Evolutionary conservation across 441 rosid genomes (phyloP), one percentile per base, ranked within the genome.

Genomic region (Geranium incanum): DNA sequence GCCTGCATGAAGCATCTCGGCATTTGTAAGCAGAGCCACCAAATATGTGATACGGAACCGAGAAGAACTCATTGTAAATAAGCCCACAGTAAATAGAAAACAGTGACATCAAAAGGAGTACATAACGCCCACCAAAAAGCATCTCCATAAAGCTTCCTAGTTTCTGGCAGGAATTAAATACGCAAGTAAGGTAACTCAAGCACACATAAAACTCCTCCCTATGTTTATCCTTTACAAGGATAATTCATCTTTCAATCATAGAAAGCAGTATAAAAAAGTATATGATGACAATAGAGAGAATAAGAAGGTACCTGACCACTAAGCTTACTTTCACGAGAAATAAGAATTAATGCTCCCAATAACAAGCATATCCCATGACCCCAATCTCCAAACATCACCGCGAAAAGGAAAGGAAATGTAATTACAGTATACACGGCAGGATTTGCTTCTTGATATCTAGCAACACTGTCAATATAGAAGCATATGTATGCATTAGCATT

Each of bases 311-410:
- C 99, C 98, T 92, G 97, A 82, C 90, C 71, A 12, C 93, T 77
- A 68, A 95, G 85, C 79, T 92, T 95, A 85, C 86, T 95, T 80
- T 95, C 99, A 78, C 84, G 78, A 74, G 83, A 21, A 66, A 95
- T 72, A 72, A 87, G 83, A 82, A 66, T 70, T 72, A 87, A 76
- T 23, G 97, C 78, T 68, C 81, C 91, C 79, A 95, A 89, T 41
- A 95, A 81, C 79, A 92, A 74, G 80, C 98, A 95, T 77, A 95
- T 87, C 68, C 99, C 99, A 79, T 92, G 99, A 3, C 99, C 98
- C 99, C 98, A 95, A 71, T 95, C 99, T 77, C 99, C 99, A 76
- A 95, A 95, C 99, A 95, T 95, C 78, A 92, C 91, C 63, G 99
- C 99, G 67, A 95, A 92, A 73, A 92, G 98, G 78, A 95, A 95